Conservation (phyloP, 345 rosid genomes). For the Fremontodendron californicum region DNA sequence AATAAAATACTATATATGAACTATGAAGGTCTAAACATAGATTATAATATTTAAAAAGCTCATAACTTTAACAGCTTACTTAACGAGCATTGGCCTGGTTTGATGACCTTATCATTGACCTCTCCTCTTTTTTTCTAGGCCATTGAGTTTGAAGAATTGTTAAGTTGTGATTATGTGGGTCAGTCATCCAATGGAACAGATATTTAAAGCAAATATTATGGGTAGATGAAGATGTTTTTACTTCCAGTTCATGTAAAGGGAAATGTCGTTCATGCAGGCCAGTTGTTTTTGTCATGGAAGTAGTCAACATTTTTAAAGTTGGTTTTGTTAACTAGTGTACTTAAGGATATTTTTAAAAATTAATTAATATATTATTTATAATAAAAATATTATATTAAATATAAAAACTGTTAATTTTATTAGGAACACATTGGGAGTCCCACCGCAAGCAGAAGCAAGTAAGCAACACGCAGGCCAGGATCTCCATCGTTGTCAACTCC, state of each 20-base stretch:
- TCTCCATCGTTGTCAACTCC: neutral
- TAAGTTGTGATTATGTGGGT: neutral
- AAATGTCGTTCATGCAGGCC: too few species aligned
- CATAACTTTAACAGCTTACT: neutral
- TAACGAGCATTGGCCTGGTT: neutral
- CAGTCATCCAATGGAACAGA: neutral
- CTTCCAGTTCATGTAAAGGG: too few species aligned
- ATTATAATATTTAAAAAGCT: neutral
- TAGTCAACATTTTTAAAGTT: too few species aligned
- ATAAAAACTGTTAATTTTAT: too few species aligned
- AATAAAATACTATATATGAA: neutral
- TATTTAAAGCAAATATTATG: too few species aligned
- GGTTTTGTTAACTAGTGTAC: too few species aligned
- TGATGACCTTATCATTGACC: constrained; percentile 15
- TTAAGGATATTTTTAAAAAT: too few species aligned
- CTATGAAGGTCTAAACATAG: neutral
- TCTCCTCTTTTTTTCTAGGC: constrained; percentile 12
- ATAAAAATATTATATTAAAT: too few species aligned
- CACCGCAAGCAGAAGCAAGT: neutral
- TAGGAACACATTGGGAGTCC: neutral
- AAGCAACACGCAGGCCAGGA: neutral
- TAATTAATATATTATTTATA: too few species aligned
- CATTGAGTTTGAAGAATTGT: constrained; percentile 5
- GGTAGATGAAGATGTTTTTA: too few species aligned
- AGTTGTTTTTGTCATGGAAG: too few species aligned